Evolutionary conservation across 2,329 filamentous ascomycete genomes (phyloP), one percentile per base, ranked within the genome.

Genomic region (Trichoderma afroharzianum): DNA sequence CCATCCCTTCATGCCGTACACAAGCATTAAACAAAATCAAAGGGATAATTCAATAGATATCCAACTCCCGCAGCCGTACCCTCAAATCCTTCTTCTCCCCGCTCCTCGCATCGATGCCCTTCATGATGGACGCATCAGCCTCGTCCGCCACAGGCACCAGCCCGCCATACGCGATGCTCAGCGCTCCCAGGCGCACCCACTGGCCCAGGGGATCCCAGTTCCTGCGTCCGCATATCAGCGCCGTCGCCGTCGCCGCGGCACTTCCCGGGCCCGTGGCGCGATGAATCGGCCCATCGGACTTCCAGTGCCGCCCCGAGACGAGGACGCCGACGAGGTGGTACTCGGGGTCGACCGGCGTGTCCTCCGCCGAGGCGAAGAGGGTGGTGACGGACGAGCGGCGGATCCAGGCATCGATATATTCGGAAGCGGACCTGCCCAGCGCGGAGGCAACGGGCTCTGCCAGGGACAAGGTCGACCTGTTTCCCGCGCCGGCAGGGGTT

Each of bases 301-400:
- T 78, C 78, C 78, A 80, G 63, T 78, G 76, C 2, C 78, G 78
- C 3, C 79, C 79, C 2, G 78, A 78, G 21, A 81, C 68, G 30
- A 81, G 76, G 36, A 79, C 73, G 9, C 75, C 77, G 6, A 76
- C 66, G 39, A 80, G 76, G 6, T 74, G 71, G 68, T 79, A 74
- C 18, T 76, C 76, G 0, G 39, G 33, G n/a, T 53, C 69, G 9
- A 18, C 28, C 1, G 68, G 68, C 12, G 58, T 50, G 4, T 71
- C 39, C 18, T 72, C 71, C 2, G 62, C 55, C 11, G 62, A 55
- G 30, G 68, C 59, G n/a, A 61, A 73, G 32, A 76, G 30, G n/a
- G 76, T 73, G 33, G 72, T 73, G 26, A 79, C 71, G 26, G 73
- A 72, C 33, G 73, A 66, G 74, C 78, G 73, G 58, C 73, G 69